Evolutionary conservation across 73 alveolate species (phyloP).

Genomic region (Effrenium voratum): DNA sequence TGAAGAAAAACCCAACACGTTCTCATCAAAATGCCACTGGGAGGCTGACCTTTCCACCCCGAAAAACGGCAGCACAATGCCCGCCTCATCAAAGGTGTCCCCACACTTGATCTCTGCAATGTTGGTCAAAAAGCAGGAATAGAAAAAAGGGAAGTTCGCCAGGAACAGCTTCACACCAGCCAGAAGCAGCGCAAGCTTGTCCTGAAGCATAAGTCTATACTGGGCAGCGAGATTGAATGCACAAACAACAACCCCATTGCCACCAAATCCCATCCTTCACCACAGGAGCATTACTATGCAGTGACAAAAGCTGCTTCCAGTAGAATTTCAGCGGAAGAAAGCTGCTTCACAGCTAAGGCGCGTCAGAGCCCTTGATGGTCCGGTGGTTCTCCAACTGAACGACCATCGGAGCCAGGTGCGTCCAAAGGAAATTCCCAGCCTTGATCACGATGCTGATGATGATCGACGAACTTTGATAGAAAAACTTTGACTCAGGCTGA

Average conservation of each 20-base stretch:
- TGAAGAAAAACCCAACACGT: too few species aligned
- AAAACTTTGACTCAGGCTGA: background rate
- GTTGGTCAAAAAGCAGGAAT: conserved; percentile 45
- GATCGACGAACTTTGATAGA: conserved; percentile 11
- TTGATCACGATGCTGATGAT: conserved; percentile 18
- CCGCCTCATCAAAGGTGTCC: conserved; percentile 35
- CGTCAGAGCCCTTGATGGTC: conserved; percentile 30
- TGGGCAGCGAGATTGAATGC: too few species aligned
- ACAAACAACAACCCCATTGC: too few species aligned
- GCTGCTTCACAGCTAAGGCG: background rate
- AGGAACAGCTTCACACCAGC: conserved; percentile 48
- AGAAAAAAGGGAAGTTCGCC: conserved; percentile 55
- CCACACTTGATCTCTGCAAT: conserved; percentile 48
- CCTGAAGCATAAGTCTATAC: background rate
- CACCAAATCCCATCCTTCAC: too few species aligned
- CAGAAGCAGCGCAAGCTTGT: conserved; percentile 10
- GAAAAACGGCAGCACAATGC: too few species aligned
- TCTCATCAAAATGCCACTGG: too few species aligned
- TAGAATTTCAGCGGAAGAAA: too few species aligned
- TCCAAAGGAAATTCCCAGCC: conserved; percentile 9
- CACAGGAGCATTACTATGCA: too few species aligned
- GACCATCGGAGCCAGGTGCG: conserved; percentile 14
- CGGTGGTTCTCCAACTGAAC: conserved; percentile 29
- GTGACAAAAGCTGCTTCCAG: too few species aligned
- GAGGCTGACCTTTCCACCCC: too few species aligned